Evolutionary conservation across 2,329 filamentous ascomycete genomes (phyloP).

Genomic region (Sporothrix sp.): DNA sequence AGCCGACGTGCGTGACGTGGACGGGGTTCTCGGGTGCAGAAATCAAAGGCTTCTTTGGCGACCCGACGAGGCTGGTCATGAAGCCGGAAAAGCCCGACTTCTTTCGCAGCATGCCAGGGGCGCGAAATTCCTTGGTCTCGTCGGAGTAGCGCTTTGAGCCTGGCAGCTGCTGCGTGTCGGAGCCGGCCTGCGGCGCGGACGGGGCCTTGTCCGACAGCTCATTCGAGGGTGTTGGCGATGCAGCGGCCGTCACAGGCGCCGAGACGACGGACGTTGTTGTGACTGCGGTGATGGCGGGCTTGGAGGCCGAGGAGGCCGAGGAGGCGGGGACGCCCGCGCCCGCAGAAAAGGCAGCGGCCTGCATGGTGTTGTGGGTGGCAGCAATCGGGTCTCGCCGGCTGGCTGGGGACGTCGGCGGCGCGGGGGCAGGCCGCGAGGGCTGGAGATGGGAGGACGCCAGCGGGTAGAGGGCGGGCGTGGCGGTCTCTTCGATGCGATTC

Average conservation of each 20-base stretch:
- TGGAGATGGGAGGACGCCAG: constrained; percentile 18
- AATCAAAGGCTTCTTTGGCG: constrained; percentile 83
- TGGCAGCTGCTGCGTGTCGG: constrained; percentile 37
- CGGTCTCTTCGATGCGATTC: constrained; percentile 47
- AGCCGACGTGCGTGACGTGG: constrained; percentile 95
- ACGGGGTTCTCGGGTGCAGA: constrained; percentile 97
- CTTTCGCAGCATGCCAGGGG: constrained; percentile 55
- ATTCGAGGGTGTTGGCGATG: constrained; percentile 13
- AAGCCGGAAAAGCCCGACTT: constrained; percentile 85
- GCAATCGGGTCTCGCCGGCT: constrained; percentile 17
- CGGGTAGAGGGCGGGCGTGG: constrained; percentile 24
- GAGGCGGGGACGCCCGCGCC: too few relatives aligned
- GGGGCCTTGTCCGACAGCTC: constrained; percentile 38
- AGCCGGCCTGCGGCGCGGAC: constrained; percentile 21
- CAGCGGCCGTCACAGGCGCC: constrained; percentile 11
- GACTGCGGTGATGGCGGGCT: constrained; percentile 3
- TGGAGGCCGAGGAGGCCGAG: neutral
- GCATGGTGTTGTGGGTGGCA: constrained; percentile 46
- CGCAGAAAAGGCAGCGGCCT: constrained; percentile 54
- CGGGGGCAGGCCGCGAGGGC: constrained; percentile 33
- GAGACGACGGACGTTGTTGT: constrained; percentile 9
- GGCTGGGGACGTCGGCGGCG: constrained; percentile 32
- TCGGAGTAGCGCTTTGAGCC: constrained; percentile 69
- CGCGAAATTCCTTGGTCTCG: constrained; percentile 57
- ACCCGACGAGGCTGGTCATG: constrained; percentile 73